Conservation (phyloP, 805 yeast species). For the Candida oleophila region DNA sequence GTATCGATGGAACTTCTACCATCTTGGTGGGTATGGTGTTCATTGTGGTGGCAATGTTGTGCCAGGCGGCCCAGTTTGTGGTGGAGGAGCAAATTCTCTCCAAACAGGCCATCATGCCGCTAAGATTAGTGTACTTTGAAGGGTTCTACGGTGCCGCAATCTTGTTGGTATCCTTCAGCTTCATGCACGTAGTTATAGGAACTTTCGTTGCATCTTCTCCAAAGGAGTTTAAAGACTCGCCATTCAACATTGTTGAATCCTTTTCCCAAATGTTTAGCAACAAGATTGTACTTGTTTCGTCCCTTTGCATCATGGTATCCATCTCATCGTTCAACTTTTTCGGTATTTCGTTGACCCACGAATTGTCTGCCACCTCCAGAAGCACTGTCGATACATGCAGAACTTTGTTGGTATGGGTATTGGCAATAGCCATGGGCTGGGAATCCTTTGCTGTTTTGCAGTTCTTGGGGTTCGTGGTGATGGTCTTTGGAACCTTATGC, state of each 20-base stretch:
- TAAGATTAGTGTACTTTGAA: conserved; percentile 69
- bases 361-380: conserved; percentile 71
- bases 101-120: conserved; percentile 54
- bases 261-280: conserved; percentile 48
- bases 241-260: conserved; percentile 55
- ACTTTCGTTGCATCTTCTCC: conserved; percentile 17
- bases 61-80: conserved; percentile 76
- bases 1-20: conserved; percentile 15
- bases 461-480: conserved; percentile 56
- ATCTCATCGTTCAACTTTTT: conserved; percentile 71
- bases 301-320: conserved; percentile 66
- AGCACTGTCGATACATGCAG: conserved; percentile 79
- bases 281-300: conserved; percentile 45
- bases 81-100: conserved; percentile 68
- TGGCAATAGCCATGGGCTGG: conserved; percentile 73
- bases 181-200: conserved; percentile 44
- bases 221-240: conserved; percentile 42
- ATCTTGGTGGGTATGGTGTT: conserved; percentile 56
- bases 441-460: conserved; percentile 65
- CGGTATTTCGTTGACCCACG: conserved; percentile 67
- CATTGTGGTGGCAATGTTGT: conserved; percentile 60
- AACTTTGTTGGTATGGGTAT: conserved; percentile 72
- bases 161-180: conserved; percentile 44
- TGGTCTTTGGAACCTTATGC: conserved; percentile 71
- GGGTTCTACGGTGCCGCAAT: conserved; percentile 62